Evolutionary conservation across 306 rosid species (phyloP).

Genomic region (Boehmeria nivea): DNA sequence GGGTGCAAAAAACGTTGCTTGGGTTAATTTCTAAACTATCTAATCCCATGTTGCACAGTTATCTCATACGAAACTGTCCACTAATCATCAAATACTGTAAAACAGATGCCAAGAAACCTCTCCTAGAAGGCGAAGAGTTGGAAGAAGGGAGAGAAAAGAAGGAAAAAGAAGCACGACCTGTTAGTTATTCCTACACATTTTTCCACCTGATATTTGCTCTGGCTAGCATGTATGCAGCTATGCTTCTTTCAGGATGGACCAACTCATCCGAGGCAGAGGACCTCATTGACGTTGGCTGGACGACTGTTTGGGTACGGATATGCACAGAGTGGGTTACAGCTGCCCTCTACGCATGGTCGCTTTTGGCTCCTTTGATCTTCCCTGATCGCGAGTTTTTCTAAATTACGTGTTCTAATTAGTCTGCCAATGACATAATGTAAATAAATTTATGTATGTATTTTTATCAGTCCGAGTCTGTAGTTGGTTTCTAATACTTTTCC

Average conservation of each 20-base stretch:
- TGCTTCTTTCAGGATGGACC: slow-evolving; percentile 99
- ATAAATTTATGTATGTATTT: not conserved
- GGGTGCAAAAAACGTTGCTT: too few relatives aligned
- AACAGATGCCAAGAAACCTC: slow-evolving; percentile 60
- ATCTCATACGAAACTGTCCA: not conserved
- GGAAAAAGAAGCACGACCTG: slow-evolving; percentile 62
- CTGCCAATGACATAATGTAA: not conserved
- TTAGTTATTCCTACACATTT: slow-evolving; percentile 82
- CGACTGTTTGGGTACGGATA: slow-evolving; percentile 93
- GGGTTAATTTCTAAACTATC: not conserved
- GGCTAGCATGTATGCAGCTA: slow-evolving; percentile 94
- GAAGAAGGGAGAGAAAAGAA: slow-evolving; percentile 70
- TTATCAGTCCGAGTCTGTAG: not conserved
- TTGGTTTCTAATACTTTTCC: slow-evolving; percentile 4
- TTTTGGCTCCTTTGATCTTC: slow-evolving; percentile 59
- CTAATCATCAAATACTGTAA: slow-evolving; percentile 6
- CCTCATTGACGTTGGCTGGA: slow-evolving; percentile 92
- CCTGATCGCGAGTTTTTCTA: slow-evolving; percentile 79
- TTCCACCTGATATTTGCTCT: slow-evolving; percentile 92
- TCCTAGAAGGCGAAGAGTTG: slow-evolving; percentile 51
- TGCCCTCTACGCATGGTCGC: slow-evolving; percentile 69
- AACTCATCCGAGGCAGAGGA: slow-evolving; percentile 64
- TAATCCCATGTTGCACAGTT: not conserved
- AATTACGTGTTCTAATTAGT: not conserved
- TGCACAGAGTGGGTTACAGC: slow-evolving; percentile 89